Evolutionary conservation across 306 rosid genomes (phyloP), one percentile per base, ranked within the genome.

Genomic region (Amphicarpaea edgeworthii): DNA sequence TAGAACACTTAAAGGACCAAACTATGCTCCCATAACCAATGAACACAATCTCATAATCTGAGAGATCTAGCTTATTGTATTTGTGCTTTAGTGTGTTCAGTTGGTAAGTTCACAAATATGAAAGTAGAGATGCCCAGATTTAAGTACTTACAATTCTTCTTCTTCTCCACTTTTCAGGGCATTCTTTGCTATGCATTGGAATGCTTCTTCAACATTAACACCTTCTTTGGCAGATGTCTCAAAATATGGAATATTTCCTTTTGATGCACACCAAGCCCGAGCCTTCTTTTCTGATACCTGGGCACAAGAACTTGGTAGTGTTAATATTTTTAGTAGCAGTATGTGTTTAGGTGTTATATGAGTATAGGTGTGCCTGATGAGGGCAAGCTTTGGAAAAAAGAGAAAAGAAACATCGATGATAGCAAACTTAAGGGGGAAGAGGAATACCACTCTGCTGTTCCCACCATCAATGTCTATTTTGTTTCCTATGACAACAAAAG

Each of bases 151-250:
- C 99, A 96, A 86, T 76, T 96, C 99, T 77, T 96, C 99, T 76
- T 96, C 99, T 81, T 92, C 97, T 50, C 98, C 99, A 70, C 93
- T 96, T 84, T 90, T 90, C 72, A 96, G 91, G 67, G 99, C 99
- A 82, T 96, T 80, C 85, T 87, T 92, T 57, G 98, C 97, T 76
- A 96, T 96, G 92, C 92, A 86, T 67, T 96, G 97, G 86, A 96
- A 96, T 62, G 99, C 99, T 79, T 92, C 98, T 86, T 96, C 99
- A 75, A 96, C 98, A 40, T 96, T 96, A 83, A 90, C 28, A 69
- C 99, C 99, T 85, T 92, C 99, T 89, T 96, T 96, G 47, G 98
- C 99, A 73, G 99, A 96, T 8, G 99, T 96, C 90, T 96, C 99
- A 77, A 87, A 96, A 87, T 96, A 96, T 20, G 97, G 99, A 77